Evolutionary conservation across 441 rosid species (phyloP).

Genomic region (Gossypium lobatum): DNA sequence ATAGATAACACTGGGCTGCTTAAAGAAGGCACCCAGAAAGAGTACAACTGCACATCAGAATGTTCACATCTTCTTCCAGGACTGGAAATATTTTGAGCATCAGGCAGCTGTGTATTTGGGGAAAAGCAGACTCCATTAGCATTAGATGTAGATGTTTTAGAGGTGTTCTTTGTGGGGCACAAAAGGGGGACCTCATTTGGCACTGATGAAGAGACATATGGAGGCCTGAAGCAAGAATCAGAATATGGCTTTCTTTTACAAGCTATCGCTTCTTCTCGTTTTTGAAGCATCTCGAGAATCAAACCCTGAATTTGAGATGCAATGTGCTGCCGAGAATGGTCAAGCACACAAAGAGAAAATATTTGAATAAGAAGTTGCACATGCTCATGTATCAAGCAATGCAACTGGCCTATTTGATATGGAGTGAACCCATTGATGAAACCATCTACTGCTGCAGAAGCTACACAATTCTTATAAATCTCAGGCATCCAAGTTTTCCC

Average conservation of each 20-base stretch:
- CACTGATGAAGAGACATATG: constrained; percentile 41
- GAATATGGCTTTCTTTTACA: constrained; percentile 54
- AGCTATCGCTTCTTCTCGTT: constrained; percentile 47
- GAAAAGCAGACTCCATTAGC: constrained; percentile 17
- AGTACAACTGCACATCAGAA: constrained; percentile 20
- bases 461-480: constrained; percentile 20
- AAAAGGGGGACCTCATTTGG: constrained; percentile 29
- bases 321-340: constrained; percentile 63
- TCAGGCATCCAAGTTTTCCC: constrained; percentile 33
- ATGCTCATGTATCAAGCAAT: constrained; percentile 81
- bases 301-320: constrained; percentile 69
- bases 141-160: constrained; percentile 23
- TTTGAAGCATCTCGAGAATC: constrained; percentile 63
- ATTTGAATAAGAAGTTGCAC: constrained; percentile 89
- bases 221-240: constrained; percentile 37
- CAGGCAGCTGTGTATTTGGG: constrained; percentile 23
- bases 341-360: constrained; percentile 70
- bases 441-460: constrained; percentile 29
- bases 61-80: constrained; percentile 16
- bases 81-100: constrained; percentile 21
- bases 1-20: constrained; percentile 44
- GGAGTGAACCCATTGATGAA: constrained; percentile 56
- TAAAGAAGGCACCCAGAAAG: constrained; percentile 46
- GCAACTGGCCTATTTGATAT: constrained; percentile 70
- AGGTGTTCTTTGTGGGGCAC: constrained; percentile 16